Base-by-base conservation (phyloP, 1,139 yeast genomes). In the Kodamaea sp. region DNA sequence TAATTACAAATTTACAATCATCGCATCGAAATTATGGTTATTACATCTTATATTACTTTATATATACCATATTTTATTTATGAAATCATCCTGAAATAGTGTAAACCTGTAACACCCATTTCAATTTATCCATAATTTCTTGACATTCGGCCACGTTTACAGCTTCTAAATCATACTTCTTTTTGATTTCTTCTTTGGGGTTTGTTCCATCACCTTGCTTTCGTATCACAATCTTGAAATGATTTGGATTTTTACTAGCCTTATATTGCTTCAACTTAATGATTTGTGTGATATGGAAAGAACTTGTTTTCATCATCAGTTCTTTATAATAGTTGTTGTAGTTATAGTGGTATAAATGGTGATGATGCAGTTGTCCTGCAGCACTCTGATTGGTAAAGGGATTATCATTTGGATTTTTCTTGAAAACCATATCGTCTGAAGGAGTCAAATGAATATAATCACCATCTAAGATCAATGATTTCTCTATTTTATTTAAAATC, bases 391-490 rank as follows among this genome's bases (percentile, higher is more conserved):
- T 42, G 7, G 47, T 45, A 24, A 52, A 58, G n/a, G 65, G 65
- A 43, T 55, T 60, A 32, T 61, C 72, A 49, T 53, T 58, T 2
- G 63, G 62, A 34, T 79, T 77, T 39, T 81, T 80, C 44, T 83
- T 86, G 46, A 64, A 65, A 6, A 60, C 64, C 26, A 59, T 55
- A 41, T 70, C 73, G 48, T 81, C 84, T 2, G 90, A 80, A 2
- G 97, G 97, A 52, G 90, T 80, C 38, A 92, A 75, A 56, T 90
- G 94, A 10, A 92, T 80, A 55, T 89, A 90, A 53, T 89, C 96
- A 12, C 97, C 97, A 60, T 92, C 97, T 32, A 92, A 78, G 1
- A 95, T 90, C 35, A 92, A 67, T 1, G 89, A 78, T 49, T 94
- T 79, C 49, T 90, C 96, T 45, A 88, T 87, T 38, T 89, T 76